phyloP scores from a whole-genome alignment of 164 flowering plant species.

The Magnolia sinica region DNA sequence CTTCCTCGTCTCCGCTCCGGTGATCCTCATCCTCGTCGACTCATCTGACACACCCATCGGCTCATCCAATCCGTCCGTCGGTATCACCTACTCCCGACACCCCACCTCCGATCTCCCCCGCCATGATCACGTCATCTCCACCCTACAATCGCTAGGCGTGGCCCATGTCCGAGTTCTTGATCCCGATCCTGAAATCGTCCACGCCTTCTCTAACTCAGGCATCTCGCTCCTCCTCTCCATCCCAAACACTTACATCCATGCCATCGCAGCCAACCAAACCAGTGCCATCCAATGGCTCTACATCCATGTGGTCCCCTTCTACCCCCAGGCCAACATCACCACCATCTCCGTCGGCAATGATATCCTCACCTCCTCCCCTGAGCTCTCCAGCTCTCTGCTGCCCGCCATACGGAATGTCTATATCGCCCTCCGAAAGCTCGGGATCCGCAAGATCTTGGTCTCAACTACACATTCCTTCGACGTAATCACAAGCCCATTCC shows the following conservation, averaged over 20 bases:
- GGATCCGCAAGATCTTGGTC: slow-evolving; percentile 53
- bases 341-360: slow-evolving; percentile 68
- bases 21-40: neutral
- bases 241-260: slow-evolving; percentile 51
- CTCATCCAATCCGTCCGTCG: neutral
- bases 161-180: slow-evolving; percentile 37
- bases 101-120: neutral
- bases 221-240: slow-evolving; percentile 59
- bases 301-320: slow-evolving; percentile 61
- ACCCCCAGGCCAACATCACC: slow-evolving; percentile 60
- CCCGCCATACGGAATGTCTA: slow-evolving; percentile 61
- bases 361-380: slow-evolving; percentile 23
- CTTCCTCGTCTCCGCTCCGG: neutral
- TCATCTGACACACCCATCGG: neutral
- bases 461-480: slow-evolving; percentile 75
- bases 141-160: slow-evolving; percentile 31
- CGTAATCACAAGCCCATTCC: slow-evolving; percentile 51
- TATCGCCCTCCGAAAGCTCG: slow-evolving; percentile 44
- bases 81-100: neutral
- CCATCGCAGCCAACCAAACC: slow-evolving; percentile 62
- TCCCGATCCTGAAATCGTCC: slow-evolving; percentile 45
- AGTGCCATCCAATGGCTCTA: slow-evolving; percentile 53
- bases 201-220: slow-evolving; percentile 62
- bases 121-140: slow-evolving; percentile 18
- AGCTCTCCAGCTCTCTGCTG: slow-evolving; percentile 34